Base-by-base conservation (phyloP, 805 yeast species). In the Hyphopichia homilentoma region DNA sequence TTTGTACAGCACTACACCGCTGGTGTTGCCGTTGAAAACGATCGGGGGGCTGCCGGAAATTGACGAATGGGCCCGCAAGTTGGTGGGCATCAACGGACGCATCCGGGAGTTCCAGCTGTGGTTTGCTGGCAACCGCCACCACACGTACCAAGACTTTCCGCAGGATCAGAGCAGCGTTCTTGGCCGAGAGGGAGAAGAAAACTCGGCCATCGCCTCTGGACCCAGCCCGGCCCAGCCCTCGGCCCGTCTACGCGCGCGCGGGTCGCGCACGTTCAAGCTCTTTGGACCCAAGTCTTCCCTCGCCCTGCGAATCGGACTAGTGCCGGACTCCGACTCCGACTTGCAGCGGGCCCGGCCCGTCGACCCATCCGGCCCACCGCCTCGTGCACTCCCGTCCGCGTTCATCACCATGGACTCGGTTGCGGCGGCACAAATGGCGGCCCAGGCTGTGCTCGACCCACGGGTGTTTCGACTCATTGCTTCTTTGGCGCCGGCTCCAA, bases 341-440 rank as follows among this genome's bases (percentile, higher is more conserved):
- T n/a, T n/a, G n/a, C n/a, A n/a, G n/a, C n/a, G n/a, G n/a, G n/a
- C n/a, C n/a, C n/a, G n/a, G n/a, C n/a, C n/a, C n/a, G n/a, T n/a
- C n/a, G n/a, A n/a, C n/a, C n/a, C n/a, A n/a, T n/a, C n/a, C n/a
- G n/a, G n/a, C n/a, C n/a, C n/a, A n/a, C n/a, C n/a, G n/a, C n/a
- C n/a, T n/a, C n/a, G n/a, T n/a, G n/a, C n/a, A n/a, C 45, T 69
- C 3, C 57, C 70, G 1, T 54, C 68, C 23, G 81, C 81, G 1
- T 67, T 67, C 35, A 54, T 67, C 21, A 67, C 73, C 9, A 67
- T 67, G 73, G 72, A 67, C 34, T 61, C 69, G 3, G 73, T 67
- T 2, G 71, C 73, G 1, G 59, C 68, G 12, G 73, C 73, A 1
- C 73, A 67, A 43, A 67, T 67, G 73, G 71, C 72, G 1, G 71